Base-by-base conservation (phyloP, 1,284 basidiomycete genomes). In the Rhodotorula sp. region DNA sequence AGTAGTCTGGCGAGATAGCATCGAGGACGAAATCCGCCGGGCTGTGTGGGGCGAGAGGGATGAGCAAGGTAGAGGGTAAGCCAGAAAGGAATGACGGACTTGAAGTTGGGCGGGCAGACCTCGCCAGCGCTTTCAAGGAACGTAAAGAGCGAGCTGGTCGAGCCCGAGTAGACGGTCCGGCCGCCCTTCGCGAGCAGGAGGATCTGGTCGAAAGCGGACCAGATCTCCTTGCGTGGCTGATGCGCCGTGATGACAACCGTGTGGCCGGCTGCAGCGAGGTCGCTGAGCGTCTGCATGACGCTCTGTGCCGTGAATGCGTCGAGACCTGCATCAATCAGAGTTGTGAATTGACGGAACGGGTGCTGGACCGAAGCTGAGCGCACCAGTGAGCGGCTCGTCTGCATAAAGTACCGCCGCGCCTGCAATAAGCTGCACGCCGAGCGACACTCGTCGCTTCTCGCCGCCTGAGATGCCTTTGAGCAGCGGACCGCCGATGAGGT, bases 221-320 rank as follows among this genome's bases (percentile, higher is more conserved):
- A 84, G 52, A 87, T 85, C 64, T 86, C 85, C 42, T 82, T 84
- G 23, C 85, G 84, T 19, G 85, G 85, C 76, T 87, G 86, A 74
- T 86, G 86, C 23, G 86, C 82, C 21, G 66, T 84, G 4, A 84
- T 84, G 61, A 86, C 85, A 54, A 87, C 83, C 0, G 85, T 87
- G 4, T 85, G 81, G 0, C 86, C 86, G 49, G 83, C 83, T 1
- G 81, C 77, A 0, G 85, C 86, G 61, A 87, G 85, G 63, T 82
- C 81, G 49, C 81, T 81, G 23, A 86, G 80, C 1, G 82, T 83
- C 48, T 80, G 74, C 80, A 84, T 82, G 45, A 84, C 79, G 52
- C 78, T 81, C 63, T 71, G 63, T 7, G 85, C 85, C 13, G 84
- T 86, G 75, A 83, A 84, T 3, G 83, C 80, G 77, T 87, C 86